Percentiles rank a stretch among this genome's conserved stretches.
phyloP scores from a whole-genome alignment of 2,329 filamentous ascomycete genomes.

The Sclerotiophoma versabilis region DNA sequence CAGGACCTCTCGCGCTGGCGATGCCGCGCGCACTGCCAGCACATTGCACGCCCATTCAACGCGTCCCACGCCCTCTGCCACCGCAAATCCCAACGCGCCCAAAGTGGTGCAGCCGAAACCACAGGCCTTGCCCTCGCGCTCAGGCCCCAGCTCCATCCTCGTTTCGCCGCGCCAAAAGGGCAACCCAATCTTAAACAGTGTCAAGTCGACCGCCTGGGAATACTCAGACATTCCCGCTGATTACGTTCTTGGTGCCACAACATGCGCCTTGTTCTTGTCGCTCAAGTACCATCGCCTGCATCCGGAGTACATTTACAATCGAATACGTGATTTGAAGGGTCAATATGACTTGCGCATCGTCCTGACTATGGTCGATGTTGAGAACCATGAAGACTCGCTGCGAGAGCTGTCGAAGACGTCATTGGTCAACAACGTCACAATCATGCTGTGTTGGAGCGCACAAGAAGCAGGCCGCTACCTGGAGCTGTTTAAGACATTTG shows the following conservation, averaged over 20 bases:
- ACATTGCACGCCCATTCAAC: constrained; percentile 23
- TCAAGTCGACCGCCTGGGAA: constrained; percentile 89
- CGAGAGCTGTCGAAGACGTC: constrained; percentile 93
- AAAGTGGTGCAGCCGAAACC: constrained; percentile 85
- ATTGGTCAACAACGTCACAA: constrained; percentile 87
- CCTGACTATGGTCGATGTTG: constrained; percentile 91
- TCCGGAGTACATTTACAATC: constrained; percentile 96
- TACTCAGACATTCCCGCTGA: constrained; percentile 97
- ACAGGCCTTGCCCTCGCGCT: constrained; percentile 75
- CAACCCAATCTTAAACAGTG: constrained; percentile 85
- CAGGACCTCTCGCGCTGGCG: constrained; percentile 25
- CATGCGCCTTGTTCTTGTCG: constrained; percentile 89
- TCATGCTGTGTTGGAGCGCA: constrained; percentile 93
- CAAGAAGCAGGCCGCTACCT: constrained; percentile 93
- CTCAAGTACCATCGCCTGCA: constrained; percentile 97
- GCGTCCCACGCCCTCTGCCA: constrained; percentile 9
- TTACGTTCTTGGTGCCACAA: constrained; percentile 85
- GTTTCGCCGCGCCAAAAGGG: constrained; percentile 94
- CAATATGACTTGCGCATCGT: constrained; percentile 88
- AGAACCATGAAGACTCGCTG: constrained; percentile 88
- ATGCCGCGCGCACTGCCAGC: constrained; percentile 24
- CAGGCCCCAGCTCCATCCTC: constrained; percentile 77
- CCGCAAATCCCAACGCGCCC: constrained; percentile 28
- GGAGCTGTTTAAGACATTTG: constrained; percentile 93
- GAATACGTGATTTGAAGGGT: constrained; percentile 82